phyloP scores from a whole-genome alignment of 2,329 filamentous ascomycete genomes.

The Talaromyces amestolkiae region DNA sequence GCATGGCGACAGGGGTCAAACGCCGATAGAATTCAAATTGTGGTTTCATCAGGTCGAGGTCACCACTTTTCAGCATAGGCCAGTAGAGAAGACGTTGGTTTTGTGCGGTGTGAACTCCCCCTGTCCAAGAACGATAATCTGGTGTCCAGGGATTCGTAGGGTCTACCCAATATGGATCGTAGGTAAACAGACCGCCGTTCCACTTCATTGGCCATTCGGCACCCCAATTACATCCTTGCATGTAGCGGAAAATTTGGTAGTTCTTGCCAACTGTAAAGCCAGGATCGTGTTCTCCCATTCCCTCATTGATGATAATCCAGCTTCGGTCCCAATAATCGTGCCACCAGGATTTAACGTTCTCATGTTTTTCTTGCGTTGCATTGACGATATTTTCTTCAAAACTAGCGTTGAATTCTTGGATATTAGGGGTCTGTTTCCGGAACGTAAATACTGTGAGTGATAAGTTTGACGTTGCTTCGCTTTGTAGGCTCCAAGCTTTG shows the following conservation, averaged over 20 bases:
- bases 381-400: background rate
- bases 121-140: background rate
- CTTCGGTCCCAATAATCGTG: slow-evolving; percentile 3
- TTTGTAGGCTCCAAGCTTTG: background rate
- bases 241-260: slow-evolving; percentile 8
- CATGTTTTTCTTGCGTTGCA: background rate
- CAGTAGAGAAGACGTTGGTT: slow-evolving; percentile 8
- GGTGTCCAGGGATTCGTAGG: background rate
- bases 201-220: background rate
- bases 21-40: background rate
- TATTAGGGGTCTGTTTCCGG: background rate
- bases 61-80: slow-evolving; percentile 8
- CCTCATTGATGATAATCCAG: slow-evolving; percentile 4
- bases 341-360: background rate
- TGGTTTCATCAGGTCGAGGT: background rate
- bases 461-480: background rate
- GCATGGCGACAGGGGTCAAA: background rate
- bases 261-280: slow-evolving; percentile 11
- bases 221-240: background rate
- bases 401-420: background rate
- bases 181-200: slow-evolving; percentile 9
- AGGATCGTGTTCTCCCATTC: background rate
- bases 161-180: background rate
- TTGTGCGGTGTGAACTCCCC: background rate
- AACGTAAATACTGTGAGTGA: background rate